Evolutionary conservation across 257 asterid species (phyloP).

Genomic region (Solanum virginianum): DNA sequence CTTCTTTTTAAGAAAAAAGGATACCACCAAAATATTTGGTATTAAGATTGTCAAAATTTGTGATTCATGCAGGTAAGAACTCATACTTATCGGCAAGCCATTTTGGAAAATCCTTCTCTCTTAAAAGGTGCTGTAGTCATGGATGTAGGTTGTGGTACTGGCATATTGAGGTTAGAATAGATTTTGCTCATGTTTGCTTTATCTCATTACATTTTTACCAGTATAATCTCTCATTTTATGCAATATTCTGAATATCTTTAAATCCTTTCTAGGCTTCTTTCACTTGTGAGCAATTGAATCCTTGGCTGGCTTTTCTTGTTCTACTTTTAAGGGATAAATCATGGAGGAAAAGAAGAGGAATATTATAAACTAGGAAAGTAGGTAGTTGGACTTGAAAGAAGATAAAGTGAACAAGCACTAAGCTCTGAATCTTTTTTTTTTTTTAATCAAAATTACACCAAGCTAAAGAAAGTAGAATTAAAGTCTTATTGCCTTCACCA

Average conservation of each 20-base stretch:
- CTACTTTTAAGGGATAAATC: not conserved
- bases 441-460: not conserved
- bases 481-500: not conserved
- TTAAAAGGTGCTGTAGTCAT: constrained; percentile 58
- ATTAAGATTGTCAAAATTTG: not conserved
- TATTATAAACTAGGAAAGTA: not conserved
- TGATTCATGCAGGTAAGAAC: constrained; percentile 62
- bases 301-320: not conserved
- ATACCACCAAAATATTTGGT: not conserved
- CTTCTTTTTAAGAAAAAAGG: not conserved
- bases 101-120: constrained; percentile 77
- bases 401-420: not conserved
- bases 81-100: constrained; percentile 75
- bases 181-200: not conserved
- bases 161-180: constrained; percentile 65
- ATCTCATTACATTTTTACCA: not conserved
- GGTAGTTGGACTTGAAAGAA: not conserved
- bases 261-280: not conserved
- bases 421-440: not conserved
- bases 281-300: not conserved
- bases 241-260: not conserved
- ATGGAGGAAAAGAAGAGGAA: not conserved
- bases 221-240: not conserved
- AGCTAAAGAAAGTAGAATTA: not conserved
- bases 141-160: constrained; percentile 99